Base-by-base conservation (phyloP, 2,329 filamentous ascomycete genomes). In the Phialophora chinensis region DNA sequence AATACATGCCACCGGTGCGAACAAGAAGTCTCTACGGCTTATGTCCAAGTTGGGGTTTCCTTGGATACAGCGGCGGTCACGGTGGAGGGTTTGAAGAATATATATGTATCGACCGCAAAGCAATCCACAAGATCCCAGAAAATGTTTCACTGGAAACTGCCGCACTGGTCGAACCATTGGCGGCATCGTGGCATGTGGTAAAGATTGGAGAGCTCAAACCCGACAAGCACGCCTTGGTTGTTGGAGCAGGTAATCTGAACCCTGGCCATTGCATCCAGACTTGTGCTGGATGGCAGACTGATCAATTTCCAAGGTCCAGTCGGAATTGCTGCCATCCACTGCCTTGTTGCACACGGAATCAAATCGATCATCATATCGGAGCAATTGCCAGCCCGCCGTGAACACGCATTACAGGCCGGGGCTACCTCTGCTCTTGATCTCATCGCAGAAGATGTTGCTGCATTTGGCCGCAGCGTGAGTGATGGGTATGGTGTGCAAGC, bases 101-200 rank as follows among this genome's bases (percentile, higher is more conserved):
- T 66, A 77, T 83, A n/a, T 81, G 84, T 3, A 79, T 85, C 80
- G 80, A 25, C 77, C 56, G 78, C 77, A 29, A 77, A 77, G 6
- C 71, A 62, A 82, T 3, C 79, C 80, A 74, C 75, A 29, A 78
- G 47, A 74, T 85, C 2, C 84, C 84, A 1, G 80, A 83, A 59
- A 82, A 81, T 53, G 62, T 71, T 1, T 29, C 25, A 2, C 72
- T 86, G 10, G 82, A 85, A 2, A 72, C 84, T 23, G 83, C 79
- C 75, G 84, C 84, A 0, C 76, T 86, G 20, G 78, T 85, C 47
- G 84, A 86, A 69, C 84, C 84, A 2, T 75, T 86, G 0, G 79
- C 82, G 3, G 84, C 86, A 1, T 83, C 81, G 17, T 85, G 82
- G 80, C 84, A 86, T 71, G 83, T 83, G 1, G 80, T 85, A 31